These are phyloP conservation scores for Alnus rubra DNA, from an alignment of 306 rosid species.

Conservation along the genomic window DNA sequence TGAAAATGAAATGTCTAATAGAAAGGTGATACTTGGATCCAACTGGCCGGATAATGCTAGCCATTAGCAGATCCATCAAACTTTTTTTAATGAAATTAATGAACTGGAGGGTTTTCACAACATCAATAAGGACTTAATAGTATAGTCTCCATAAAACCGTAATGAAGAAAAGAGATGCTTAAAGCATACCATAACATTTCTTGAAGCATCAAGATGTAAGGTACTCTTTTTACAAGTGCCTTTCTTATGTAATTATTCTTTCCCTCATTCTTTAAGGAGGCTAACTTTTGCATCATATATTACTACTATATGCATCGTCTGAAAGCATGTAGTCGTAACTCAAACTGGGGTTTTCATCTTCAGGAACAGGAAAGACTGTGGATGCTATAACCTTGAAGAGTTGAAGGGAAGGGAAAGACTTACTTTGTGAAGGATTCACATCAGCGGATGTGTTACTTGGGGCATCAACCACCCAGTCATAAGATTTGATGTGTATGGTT, in stretches of 20 bases:
- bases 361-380: constrained; percentile 1
- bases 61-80: constrained; percentile 4
- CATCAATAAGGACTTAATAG: not conserved
- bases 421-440: constrained; percentile 53
- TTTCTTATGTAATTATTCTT: not conserved
- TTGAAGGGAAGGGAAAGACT: constrained; percentile 11
- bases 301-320: not conserved
- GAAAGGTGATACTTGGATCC: not conserved
- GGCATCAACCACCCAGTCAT: constrained; percentile 76
- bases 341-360: not conserved
- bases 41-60: not conserved
- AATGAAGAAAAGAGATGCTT: not conserved
- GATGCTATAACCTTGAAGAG: constrained; percentile 1
- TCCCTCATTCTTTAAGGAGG: not conserved
- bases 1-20: not conserved
- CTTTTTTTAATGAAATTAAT: not conserved
- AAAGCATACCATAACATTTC: not conserved
- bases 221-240: not conserved
- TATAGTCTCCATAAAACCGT: not conserved
- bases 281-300: not conserved
- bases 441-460: constrained; percentile 36
- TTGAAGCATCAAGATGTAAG: not conserved
- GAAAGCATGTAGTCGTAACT: not conserved
- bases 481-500: constrained; percentile 90
- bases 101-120: not conserved